phyloP scores from a whole-genome alignment of 768 basidiomycete genomes.

The Pholiota microspora region DNA sequence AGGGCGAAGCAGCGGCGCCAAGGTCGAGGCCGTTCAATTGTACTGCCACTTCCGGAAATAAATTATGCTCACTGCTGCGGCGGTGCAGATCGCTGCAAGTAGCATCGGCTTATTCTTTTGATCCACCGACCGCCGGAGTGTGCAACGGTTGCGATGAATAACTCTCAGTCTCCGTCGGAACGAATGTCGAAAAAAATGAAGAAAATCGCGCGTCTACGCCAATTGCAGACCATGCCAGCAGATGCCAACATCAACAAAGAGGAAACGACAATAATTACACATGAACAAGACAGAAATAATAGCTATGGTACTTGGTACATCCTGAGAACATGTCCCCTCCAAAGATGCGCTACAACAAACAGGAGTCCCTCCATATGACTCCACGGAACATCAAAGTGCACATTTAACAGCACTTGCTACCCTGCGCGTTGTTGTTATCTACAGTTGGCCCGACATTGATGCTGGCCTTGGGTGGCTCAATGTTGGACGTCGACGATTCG shows the following conservation, averaged over 20 bases:
- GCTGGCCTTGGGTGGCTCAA: conserved; percentile 79
- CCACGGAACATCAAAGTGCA: not conserved
- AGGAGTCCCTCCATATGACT: conserved; percentile 1
- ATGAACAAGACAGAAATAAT: conserved; percentile 16
- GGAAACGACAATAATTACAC: conserved; percentile 19
- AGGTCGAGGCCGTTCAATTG: not conserved
- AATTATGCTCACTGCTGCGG: not conserved
- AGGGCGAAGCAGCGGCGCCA: not conserved
- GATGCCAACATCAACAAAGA: not conserved
- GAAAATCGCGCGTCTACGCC: not conserved
- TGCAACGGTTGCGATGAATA: not conserved
- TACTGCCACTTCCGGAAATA: not conserved
- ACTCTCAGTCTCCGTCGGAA: not conserved
- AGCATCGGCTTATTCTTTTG: not conserved
- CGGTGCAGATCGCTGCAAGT: not conserved
- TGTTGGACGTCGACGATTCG: conserved; percentile 77
- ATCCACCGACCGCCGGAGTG: not conserved
- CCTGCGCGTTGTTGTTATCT: conserved; percentile 55
- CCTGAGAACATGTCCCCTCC: conserved; percentile 18
- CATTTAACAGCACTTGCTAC: conserved; percentile 62
- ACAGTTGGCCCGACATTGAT: conserved; percentile 82
- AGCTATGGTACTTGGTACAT: conserved; percentile 22
- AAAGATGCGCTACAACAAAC: conserved; percentile 19
- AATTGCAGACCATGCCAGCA: not conserved
- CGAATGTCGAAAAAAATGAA: not conserved